These are phyloP conservation scores for Pyrenochaeta sp. DNA, from an alignment of 2,329 filamentous ascomycete species.

Conservation along the genomic window DNA sequence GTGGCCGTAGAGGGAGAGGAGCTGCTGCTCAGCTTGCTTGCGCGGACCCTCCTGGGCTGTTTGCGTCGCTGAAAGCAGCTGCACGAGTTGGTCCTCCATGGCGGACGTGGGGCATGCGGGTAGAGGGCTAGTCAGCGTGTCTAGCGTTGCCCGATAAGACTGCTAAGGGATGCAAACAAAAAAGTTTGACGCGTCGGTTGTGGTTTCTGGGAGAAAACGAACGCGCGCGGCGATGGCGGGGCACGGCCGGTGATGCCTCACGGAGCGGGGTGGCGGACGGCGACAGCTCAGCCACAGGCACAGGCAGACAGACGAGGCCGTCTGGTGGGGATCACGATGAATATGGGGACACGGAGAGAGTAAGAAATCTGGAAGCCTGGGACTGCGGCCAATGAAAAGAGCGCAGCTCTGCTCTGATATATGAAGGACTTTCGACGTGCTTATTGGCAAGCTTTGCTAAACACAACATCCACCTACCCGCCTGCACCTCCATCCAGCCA, in stretches of 20 bases:
- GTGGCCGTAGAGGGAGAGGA: constrained; percentile 73
- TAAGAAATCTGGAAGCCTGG: too few species aligned
- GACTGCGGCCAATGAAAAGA: too few species aligned
- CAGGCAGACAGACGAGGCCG: too few species aligned
- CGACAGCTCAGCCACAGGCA: background rate
- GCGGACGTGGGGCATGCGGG: constrained; percentile 29
- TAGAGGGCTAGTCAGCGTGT: constrained; percentile 35
- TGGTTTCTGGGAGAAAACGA: constrained; percentile 26
- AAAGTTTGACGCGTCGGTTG: constrained; percentile 30
- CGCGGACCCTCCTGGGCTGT: constrained; percentile 76
- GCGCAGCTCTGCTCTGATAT: too few species aligned
- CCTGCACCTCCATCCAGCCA: too few species aligned
- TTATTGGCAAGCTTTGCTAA: too few species aligned
- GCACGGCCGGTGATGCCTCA: constrained; percentile 26
- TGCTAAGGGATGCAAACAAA: constrained; percentile 11
- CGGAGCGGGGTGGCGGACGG: constrained; percentile 17
- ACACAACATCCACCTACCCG: too few species aligned
- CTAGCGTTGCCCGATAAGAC: constrained; percentile 33
- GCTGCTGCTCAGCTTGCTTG: constrained; percentile 84
- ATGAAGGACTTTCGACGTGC: too few species aligned
- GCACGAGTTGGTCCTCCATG: constrained; percentile 94
- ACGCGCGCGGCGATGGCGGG: constrained; percentile 36
- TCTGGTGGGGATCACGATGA: too few species aligned
- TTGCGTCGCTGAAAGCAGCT: constrained; percentile 87
- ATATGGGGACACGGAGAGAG: too few species aligned